These are phyloP conservation scores for Naganishia kalamii DNA, from an alignment of 768 basidiomycete species.

Conservation along the genomic window DNA sequence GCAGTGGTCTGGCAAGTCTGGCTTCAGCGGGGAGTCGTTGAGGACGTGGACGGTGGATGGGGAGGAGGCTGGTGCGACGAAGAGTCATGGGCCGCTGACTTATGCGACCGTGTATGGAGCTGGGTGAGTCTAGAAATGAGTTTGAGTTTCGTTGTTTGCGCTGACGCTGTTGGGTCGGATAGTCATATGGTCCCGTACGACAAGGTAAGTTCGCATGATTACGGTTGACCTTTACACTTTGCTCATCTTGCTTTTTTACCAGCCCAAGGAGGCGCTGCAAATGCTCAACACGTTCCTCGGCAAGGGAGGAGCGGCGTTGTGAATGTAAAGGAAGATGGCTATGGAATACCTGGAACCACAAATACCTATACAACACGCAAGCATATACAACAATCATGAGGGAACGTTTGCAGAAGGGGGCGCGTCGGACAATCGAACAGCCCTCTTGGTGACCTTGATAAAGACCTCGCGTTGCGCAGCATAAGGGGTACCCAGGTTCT, in stretches of 20 bases:
- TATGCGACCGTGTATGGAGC: slow-evolving; percentile 54
- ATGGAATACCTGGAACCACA: too few species aligned
- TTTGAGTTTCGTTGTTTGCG: background rate
- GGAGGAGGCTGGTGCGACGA: slow-evolving; percentile 55
- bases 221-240: slow-evolving; percentile 44
- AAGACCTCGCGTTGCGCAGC: background rate
- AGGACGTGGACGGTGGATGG: slow-evolving; percentile 58
- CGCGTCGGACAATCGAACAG: slow-evolving; percentile 44
- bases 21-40: slow-evolving; percentile 51
- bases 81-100: slow-evolving; percentile 57
- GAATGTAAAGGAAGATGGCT: too few species aligned
- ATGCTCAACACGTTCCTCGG: slow-evolving; percentile 64
- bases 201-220: slow-evolving; percentile 39
- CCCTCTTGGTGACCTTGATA: slow-evolving; percentile 48
- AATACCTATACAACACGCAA: too few species aligned
- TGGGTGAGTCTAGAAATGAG: background rate
- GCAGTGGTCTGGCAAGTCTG: slow-evolving; percentile 62
- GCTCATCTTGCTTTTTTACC: slow-evolving; percentile 40
- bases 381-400: too few species aligned
- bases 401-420: too few species aligned
- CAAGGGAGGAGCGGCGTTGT: slow-evolving; percentile 35
- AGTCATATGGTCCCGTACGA: slow-evolving; percentile 69
- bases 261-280: slow-evolving; percentile 58
- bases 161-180: slow-evolving; percentile 31
- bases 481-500: background rate